Conservation (phyloP, 768 basidiomycete genomes). For the Lentinula aciculospora region DNA sequence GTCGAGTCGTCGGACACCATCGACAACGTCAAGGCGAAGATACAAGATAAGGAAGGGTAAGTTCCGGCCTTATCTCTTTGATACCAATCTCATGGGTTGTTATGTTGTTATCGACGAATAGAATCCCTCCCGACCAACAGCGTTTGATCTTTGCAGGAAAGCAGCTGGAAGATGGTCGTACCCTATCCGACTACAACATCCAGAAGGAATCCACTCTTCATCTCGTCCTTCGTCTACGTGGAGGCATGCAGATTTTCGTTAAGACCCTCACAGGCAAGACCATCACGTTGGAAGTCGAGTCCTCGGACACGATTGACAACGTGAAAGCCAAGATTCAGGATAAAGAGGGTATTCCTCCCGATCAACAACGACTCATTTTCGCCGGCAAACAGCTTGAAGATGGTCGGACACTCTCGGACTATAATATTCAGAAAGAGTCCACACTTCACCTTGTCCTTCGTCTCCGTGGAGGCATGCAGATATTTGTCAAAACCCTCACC, state of each 20-base stretch:
- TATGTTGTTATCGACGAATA: too few relatives aligned
- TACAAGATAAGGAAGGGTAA: conserved; percentile 77
- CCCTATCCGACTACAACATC: conserved; percentile 85
- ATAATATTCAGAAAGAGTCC: conserved; percentile 88
- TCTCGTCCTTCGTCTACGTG: conserved; percentile 76
- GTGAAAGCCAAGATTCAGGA: conserved; percentile 93
- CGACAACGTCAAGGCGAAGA: conserved; percentile 77
- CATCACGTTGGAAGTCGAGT: conserved; percentile 87
- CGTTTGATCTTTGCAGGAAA: conserved; percentile 97
- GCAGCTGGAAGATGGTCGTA: conserved; percentile 92
- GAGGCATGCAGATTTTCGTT: conserved; percentile 84
- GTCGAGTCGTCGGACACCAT: conserved; percentile 77
- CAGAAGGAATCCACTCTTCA: conserved; percentile 96
- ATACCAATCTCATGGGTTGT: conserved; percentile 1
- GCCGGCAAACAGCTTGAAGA: conserved; percentile 93
- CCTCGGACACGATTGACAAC: conserved; percentile 82
- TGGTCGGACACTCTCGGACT: conserved; percentile 85
- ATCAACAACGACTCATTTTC: conserved; percentile 88
- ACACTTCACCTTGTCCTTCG: conserved; percentile 81
- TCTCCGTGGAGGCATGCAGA: conserved; percentile 88
- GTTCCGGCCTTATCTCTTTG: conserved; percentile 8
- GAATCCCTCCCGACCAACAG: conserved; percentile 86
- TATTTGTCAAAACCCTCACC: conserved; percentile 83
- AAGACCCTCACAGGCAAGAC: conserved; percentile 88
- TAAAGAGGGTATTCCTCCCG: conserved; percentile 86